phyloP scores from a whole-genome alignment of 306 rosid species.

The Sindora glabra region DNA sequence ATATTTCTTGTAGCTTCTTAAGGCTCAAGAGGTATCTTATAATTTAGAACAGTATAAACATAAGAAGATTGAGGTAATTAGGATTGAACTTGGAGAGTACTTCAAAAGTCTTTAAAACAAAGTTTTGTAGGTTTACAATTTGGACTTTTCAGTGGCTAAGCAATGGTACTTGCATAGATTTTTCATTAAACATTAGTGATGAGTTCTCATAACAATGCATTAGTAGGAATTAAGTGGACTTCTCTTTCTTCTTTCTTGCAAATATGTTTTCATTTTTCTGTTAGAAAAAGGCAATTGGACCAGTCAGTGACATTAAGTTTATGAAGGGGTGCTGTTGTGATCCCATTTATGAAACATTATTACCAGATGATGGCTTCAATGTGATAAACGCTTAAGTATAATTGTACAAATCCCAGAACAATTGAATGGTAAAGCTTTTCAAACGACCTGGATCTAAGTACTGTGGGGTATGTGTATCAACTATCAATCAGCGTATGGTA shows the following conservation, averaged over 20 bases:
- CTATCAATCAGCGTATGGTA: neutral
- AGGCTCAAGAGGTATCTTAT: no score
- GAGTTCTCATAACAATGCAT: neutral
- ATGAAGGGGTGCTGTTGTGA: neutral
- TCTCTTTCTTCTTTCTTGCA: no score
- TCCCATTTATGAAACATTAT: neutral
- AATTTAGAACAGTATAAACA: neutral
- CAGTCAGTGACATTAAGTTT: no score
- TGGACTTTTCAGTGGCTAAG: neutral
- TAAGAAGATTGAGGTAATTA: neutral
- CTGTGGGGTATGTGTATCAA: neutral
- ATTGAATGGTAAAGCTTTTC: neutral
- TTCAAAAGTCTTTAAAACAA: no score
- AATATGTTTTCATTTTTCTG: no score
- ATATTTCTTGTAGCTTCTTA: no score
- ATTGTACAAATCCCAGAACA: neutral
- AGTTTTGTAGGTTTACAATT: no score
- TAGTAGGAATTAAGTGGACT: neutral
- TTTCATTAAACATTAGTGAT: neutral
- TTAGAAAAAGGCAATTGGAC: no score
- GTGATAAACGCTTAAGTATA: neutral
- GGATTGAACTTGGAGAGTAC: no score
- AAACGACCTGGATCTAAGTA: neutral
- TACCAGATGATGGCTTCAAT: neutral
- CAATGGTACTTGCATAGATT: neutral